These are phyloP conservation scores for Cutaneotrichosporon daszewskae DNA, from an alignment of 1,284 basidiomycete species.

Conservation along the genomic window DNA sequence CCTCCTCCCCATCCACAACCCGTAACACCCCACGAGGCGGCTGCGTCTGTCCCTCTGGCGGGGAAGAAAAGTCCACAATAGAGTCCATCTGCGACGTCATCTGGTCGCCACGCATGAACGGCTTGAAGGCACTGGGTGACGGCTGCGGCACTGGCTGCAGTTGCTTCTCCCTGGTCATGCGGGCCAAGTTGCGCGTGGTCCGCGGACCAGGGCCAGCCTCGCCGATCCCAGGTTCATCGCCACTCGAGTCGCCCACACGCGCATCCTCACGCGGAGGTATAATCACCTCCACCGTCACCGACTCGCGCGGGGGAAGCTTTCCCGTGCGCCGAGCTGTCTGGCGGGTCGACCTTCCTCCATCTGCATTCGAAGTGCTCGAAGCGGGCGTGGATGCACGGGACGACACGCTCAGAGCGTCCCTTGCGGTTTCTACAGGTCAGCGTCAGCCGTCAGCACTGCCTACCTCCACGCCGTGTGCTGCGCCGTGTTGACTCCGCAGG, in stretches of 20 bases:
- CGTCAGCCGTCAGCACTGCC: not conserved
- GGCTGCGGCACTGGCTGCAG: conserved; percentile 17
- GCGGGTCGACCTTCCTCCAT: no score
- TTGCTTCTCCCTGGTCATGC: not conserved
- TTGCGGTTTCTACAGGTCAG: no score
- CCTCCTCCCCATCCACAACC: conserved; percentile 19
- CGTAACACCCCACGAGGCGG: not conserved
- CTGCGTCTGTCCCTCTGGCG: not conserved
- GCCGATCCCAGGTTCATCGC: no score
- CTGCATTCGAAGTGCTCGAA: no score
- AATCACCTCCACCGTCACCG: not conserved
- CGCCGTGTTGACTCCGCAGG: conserved; percentile 1
- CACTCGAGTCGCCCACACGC: no score
- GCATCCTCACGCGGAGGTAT: not conserved
- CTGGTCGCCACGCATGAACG: not conserved
- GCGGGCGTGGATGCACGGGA: no score
- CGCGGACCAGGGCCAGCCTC: conserved; percentile 12
- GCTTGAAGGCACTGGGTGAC: conserved; percentile 9
- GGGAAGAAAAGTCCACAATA: conserved; percentile 9
- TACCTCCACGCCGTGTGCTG: not conserved
- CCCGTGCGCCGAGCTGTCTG: no score
- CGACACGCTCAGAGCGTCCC: no score
- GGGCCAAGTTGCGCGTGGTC: conserved; percentile 5
- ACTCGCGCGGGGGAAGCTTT: no score
- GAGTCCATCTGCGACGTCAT: conserved; percentile 2